A percentile compares a stretch with the other conserved stretches of the same genome.
Conservation (phyloP, 192 early-diverging fungal genomes). For the Phycomyces blakesleeanus region DNA sequence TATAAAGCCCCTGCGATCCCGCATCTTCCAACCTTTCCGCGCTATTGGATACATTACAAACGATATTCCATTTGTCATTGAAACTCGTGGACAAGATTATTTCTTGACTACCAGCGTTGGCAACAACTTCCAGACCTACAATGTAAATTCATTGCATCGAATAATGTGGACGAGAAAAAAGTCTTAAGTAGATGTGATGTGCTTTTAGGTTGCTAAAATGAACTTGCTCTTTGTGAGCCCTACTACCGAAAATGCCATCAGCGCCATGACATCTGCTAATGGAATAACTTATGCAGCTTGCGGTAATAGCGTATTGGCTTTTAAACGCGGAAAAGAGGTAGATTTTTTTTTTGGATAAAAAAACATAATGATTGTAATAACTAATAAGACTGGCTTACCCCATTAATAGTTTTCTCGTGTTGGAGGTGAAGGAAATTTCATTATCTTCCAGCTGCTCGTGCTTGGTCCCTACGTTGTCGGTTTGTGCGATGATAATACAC, state of each 20-base stretch:
- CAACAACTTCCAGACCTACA: constrained; percentile 84
- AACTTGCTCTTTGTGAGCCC: constrained; percentile 76
- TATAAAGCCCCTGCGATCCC: constrained; percentile 7
- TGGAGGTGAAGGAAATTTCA: constrained; percentile 31
- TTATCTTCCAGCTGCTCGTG: constrained; percentile 60
- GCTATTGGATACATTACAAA: constrained; percentile 89
- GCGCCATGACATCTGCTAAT: constrained; percentile 62
- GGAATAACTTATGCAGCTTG: constrained; percentile 75
- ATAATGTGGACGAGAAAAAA: background rate
- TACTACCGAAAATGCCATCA: constrained; percentile 61
- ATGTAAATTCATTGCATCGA: constrained; percentile 43
- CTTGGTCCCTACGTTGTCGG: constrained; percentile 77
- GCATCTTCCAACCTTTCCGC: constrained; percentile 82
- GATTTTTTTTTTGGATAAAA: constrained; percentile 6
- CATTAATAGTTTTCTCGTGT: constrained; percentile 30
- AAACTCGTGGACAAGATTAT: constrained; percentile 67
- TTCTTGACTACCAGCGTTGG: constrained; percentile 89
- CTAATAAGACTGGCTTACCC: background rate
- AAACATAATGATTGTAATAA: background rate
- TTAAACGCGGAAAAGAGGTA: constrained; percentile 68
- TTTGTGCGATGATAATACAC: constrained; percentile 73
- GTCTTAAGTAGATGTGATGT: background rate
- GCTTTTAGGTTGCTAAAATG: constrained; percentile 62
- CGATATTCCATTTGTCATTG: constrained; percentile 74
- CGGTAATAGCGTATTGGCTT: constrained; percentile 56